Conservation (phyloP, 2,329 filamentous ascomycete genomes). For the Aspergillus chevalieri region DNA sequence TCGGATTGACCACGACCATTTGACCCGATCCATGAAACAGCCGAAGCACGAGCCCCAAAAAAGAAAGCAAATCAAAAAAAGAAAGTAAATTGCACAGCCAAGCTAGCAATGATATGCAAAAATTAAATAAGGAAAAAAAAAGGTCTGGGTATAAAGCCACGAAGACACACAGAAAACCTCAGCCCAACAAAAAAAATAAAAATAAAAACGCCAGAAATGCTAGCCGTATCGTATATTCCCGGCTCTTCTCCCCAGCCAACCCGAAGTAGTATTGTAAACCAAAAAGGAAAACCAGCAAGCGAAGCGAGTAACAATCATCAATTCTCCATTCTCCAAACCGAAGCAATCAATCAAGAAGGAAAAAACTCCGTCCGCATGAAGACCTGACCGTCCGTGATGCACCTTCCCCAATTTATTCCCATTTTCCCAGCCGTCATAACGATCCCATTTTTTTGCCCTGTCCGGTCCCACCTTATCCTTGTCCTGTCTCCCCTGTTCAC, state of each 20-base stretch:
- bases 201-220: constrained; percentile 1
- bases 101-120: neutral
- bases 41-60: no score
- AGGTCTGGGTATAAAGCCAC: neutral
- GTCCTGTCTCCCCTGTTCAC: neutral
- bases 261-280: no score
- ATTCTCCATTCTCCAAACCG: neutral
- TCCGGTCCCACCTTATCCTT: neutral
- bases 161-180: neutral
- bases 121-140: neutral
- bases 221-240: neutral
- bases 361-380: neutral
- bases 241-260: neutral
- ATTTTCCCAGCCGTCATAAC: no score
- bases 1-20: no score
- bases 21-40: no score
- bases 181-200: neutral
- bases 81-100: neutral
- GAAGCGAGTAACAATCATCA: no score
- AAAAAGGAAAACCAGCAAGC: no score
- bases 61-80: neutral
- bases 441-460: neutral
- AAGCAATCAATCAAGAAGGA: neutral
- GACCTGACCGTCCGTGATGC: neutral
- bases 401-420: neutral